These are phyloP conservation scores for Trichophyton schoenleinii DNA, from an alignment of 2,329 filamentous ascomycete genomes.

Conservation along the genomic window DNA sequence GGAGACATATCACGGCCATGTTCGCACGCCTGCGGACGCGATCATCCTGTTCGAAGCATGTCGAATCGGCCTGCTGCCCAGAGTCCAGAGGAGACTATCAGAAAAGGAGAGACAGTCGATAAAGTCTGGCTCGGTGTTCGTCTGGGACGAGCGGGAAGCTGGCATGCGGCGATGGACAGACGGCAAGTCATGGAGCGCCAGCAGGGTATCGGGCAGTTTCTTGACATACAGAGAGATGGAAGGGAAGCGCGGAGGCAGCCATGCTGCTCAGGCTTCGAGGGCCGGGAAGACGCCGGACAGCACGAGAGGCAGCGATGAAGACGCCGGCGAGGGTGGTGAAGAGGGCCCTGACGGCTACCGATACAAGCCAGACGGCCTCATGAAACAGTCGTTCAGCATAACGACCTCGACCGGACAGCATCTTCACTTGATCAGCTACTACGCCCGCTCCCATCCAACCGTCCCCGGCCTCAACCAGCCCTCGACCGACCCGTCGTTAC, in stretches of 20 bases:
- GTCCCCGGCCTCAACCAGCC: constrained; percentile 66
- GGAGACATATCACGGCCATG: constrained; percentile 94
- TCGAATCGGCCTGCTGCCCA: constrained; percentile 71
- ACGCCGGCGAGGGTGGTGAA: constrained; percentile 57
- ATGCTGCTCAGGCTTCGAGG: constrained; percentile 47
- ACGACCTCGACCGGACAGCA: constrained; percentile 83
- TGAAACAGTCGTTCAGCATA: constrained; percentile 99
- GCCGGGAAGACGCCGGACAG: constrained; percentile 73
- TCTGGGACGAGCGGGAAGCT: constrained; percentile 98
- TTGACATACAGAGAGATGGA: constrained; percentile 98
- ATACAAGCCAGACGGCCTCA: constrained; percentile 91
- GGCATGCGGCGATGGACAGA: constrained; percentile 98
- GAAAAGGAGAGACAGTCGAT: constrained; percentile 97
- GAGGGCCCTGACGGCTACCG: constrained; percentile 73
- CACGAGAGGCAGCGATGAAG: constrained; percentile 67
- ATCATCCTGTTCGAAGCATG: constrained; percentile 99
- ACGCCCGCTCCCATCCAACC: constrained; percentile 64
- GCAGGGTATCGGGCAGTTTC: constrained; percentile 92
- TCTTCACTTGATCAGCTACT: constrained; percentile 95
- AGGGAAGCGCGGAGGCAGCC: constrained; percentile 74
- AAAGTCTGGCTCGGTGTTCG: constrained; percentile 90
- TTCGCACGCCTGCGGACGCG: constrained; percentile 89
- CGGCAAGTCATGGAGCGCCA: constrained; percentile 97
- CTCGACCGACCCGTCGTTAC: constrained; percentile 63
- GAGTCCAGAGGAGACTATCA: constrained; percentile 82